phyloP scores from a whole-genome alignment of 2,329 filamentous ascomycete genomes.

The Cladophialophora psammophila region DNA sequence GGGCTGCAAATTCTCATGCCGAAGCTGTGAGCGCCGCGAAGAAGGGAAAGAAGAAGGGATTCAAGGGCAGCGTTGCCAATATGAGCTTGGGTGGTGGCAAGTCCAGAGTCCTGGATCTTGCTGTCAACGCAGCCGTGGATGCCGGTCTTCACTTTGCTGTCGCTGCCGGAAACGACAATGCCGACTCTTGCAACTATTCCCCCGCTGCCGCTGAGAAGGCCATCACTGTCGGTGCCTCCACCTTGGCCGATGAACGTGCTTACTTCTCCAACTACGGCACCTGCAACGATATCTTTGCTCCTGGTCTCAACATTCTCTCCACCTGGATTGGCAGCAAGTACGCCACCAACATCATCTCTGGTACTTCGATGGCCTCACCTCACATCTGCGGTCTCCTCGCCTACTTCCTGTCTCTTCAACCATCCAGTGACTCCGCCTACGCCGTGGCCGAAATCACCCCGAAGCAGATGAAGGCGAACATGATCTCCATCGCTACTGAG shows the following conservation, averaged over 20 bases:
- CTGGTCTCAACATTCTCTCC: slow-evolving; percentile 93
- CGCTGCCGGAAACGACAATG: slow-evolving; percentile 97
- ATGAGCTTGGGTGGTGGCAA: slow-evolving; percentile 99
- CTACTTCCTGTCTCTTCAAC: slow-evolving; percentile 97
- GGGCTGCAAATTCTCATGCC: slow-evolving; percentile 80
- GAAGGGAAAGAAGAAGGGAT: slow-evolving; percentile 88
- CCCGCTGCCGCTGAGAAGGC: slow-evolving; percentile 90
- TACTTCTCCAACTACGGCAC: slow-evolving; percentile 99
- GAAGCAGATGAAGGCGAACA: slow-evolving; percentile 88
- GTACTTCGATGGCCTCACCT: slow-evolving; percentile 98
- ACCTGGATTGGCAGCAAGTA: slow-evolving; percentile 98
- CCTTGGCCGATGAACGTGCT: slow-evolving; percentile 90
- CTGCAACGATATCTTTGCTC: slow-evolving; percentile 98
- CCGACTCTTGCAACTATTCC: slow-evolving; percentile 99
- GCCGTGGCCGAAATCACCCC: slow-evolving; percentile 89
- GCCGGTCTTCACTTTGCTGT: slow-evolving; percentile 97
- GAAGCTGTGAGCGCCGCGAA: slow-evolving; percentile 80
- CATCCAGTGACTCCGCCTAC: slow-evolving; percentile 86
- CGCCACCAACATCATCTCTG: slow-evolving; percentile 98
- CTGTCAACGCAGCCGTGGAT: slow-evolving; percentile 91
- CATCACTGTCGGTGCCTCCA: slow-evolving; percentile 94
- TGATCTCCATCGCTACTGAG: slow-evolving; percentile 82
- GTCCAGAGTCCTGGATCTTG: slow-evolving; percentile 86
- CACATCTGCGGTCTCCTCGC: slow-evolving; percentile 95
- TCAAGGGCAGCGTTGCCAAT: slow-evolving; percentile 99